These are phyloP conservation scores for Penstemon barbatus DNA, from an alignment of 257 asterid genomes.

Conservation along the genomic window DNA sequence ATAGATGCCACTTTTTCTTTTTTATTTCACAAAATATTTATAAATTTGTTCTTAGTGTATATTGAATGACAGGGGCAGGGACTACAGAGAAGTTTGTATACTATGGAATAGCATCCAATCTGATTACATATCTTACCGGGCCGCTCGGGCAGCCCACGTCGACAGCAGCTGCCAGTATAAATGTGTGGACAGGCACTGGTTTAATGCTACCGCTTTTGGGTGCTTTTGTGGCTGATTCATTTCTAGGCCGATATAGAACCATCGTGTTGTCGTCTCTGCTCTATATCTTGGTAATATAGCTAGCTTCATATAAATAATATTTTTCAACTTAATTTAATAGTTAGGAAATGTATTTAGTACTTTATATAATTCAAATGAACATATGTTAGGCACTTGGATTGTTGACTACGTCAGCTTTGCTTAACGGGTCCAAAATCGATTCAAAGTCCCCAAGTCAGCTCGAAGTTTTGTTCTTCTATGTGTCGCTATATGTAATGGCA, in stretches of 20 bases:
- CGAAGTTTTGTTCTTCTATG: slow-evolving; percentile 38
- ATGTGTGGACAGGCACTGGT: slow-evolving; percentile 48
- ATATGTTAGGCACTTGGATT: slow-evolving; percentile 38
- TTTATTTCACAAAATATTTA: background rate
- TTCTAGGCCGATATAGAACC: slow-evolving; percentile 44
- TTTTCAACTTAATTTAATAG: too few species aligned
- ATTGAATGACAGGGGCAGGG: slow-evolving; percentile 40
- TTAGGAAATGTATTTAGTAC: too few species aligned
- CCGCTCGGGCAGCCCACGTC: slow-evolving; percentile 50
- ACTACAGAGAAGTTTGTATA: slow-evolving; percentile 48
- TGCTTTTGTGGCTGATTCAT: slow-evolving; percentile 44
- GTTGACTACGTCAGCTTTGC: slow-evolving; percentile 43
- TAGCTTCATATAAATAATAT: background rate
- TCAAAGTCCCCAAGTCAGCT: slow-evolving; percentile 26
- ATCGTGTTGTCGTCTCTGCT: slow-evolving; percentile 42
- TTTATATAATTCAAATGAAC: too few species aligned
- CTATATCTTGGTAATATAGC: slow-evolving; percentile 40
- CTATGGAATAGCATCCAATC: slow-evolving; percentile 46
- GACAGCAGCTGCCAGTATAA: slow-evolving; percentile 51
- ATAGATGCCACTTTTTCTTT: too few species aligned
- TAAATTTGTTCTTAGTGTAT: background rate
- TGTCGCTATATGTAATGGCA: slow-evolving; percentile 43
- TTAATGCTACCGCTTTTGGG: slow-evolving; percentile 46
- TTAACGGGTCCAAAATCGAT: background rate
- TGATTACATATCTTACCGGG: slow-evolving; percentile 44